Evolutionary conservation across 2,329 filamentous ascomycete genomes (phyloP), one percentile per base, ranked within the genome.

Genomic region (Penicillium sp.): DNA sequence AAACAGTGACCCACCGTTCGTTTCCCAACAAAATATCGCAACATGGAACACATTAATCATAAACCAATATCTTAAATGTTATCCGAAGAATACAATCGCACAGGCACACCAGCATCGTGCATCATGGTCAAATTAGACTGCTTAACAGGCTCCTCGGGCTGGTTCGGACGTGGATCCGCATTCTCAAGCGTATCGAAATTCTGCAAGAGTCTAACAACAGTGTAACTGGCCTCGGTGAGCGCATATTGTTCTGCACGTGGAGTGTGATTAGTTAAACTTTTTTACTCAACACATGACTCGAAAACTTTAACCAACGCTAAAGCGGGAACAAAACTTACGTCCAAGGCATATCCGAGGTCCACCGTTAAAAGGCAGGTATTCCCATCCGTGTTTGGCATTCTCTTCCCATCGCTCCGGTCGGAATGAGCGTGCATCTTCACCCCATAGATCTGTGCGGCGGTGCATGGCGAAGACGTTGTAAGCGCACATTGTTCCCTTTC

Each of bases 401-500:
- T 20, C 58, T 51, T 59, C 60, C 62, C 62, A 64, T 25, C 60
- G 56, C 66, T 81, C 80, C 0, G 81, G 81, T 41, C 69, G 70
- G 67, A 77, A 83, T 18, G 73, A 73, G 0, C 77, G 64, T 6
- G 75, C 75, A 52, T 81, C 78, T 4, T 65, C 41, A 0, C 77
- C 78, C 55, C 70, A 81, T 55, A 75, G 67, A 48, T 81, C 77
- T 15, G 69, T 66, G 11, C 87, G 82, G 1, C 89, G 84, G 67
- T 93, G 89, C 88, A 93, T 89, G 4, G 83, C 73, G 50, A 89
- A 81, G 0, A 88, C 79, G 42, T 79, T 85, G 77, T 90, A 93
- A 44, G 73, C 79, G 55, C 92, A 76, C 11, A 82, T 74, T 0
- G 84, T 84, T 64, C 86, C 84, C 69, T 90, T 89, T 49, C 82